A percentile compares a stretch with the other conserved stretches of the same genome.
These are phyloP conservation scores for Globisporangium viniferum DNA, from an alignment of 352 stramenopile species.

Conservation along the genomic window DNA sequence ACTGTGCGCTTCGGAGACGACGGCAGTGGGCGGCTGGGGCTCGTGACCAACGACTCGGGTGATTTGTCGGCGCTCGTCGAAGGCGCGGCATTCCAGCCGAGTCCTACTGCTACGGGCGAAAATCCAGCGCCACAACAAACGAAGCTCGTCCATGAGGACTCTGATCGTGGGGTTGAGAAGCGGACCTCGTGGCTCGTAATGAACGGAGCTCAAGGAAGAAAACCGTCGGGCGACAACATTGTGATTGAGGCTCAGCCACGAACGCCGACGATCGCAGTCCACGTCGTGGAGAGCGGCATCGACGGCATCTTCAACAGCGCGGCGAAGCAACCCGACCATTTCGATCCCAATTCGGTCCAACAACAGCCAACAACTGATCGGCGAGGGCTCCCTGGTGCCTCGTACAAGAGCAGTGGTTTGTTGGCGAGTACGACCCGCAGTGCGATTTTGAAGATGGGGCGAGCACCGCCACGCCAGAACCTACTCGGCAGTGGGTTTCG, in stretches of 20 bases:
- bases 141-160: background rate
- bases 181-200: background rate
- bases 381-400: too few species aligned
- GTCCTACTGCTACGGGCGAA: background rate
- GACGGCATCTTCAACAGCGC: conserved; percentile 14
- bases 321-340: background rate
- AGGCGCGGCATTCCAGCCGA: conserved; percentile 3
- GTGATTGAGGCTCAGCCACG: background rate
- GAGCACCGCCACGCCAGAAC: background rate
- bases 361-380: background rate
- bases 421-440: conserved; percentile 6
- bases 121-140: background rate
- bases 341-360: background rate
- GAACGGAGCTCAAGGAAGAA: background rate
- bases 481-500: background rate
- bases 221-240: background rate
- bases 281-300: conserved; percentile 17
- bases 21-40: background rate
- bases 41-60: background rate
- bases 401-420: background rate
- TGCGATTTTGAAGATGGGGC: conserved; percentile 13
- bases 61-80: conserved; percentile 1
- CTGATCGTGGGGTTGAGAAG: background rate
- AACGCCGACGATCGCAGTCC: conserved; percentile 1
- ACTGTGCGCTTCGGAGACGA: conserved; percentile 23